Conservation (phyloP, 108 stramenopile genomes). For the Nannochloropsis salina region DNA sequence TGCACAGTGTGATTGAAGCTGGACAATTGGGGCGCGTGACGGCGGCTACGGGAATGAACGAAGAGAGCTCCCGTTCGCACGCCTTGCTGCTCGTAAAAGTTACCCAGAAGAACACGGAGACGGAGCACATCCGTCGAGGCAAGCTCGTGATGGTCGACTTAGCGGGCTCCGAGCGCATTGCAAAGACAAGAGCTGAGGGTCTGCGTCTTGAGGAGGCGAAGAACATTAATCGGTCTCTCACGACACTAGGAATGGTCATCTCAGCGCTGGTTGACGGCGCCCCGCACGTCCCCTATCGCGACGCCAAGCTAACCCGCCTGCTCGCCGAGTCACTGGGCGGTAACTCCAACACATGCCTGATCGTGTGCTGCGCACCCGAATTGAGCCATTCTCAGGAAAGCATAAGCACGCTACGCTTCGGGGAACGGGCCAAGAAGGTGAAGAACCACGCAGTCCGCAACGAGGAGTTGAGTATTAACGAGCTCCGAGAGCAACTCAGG, state of each 20-base stretch:
- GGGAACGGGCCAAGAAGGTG: conserved; percentile 51
- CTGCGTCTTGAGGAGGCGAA: conserved; percentile 50
- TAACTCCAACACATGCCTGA: conserved; percentile 52
- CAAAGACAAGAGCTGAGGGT: conserved; percentile 47
- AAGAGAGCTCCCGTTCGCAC: conserved; percentile 69
- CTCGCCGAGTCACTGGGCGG: conserved; percentile 50
- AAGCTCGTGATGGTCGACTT: conserved; percentile 37
- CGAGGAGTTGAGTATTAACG: conserved; percentile 34
- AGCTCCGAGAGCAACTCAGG: conserved; percentile 22
- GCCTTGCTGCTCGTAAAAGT: conserved; percentile 68
- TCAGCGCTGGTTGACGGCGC: conserved; percentile 42
- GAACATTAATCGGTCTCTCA: conserved; percentile 52
- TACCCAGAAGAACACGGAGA: conserved; percentile 24
- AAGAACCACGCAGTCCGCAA: conserved; percentile 44
- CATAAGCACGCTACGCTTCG: conserved; percentile 54
- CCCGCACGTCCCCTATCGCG: conserved; percentile 53
- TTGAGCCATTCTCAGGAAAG: conserved; percentile 51
- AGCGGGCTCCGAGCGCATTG: conserved; percentile 51
- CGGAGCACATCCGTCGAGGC: conserved; percentile 19
- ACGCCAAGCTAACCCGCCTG: conserved; percentile 50
- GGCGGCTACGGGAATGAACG: conserved; percentile 72
- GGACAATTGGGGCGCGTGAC: too few species aligned
- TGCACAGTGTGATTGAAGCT: too few species aligned
- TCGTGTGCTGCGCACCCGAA: conserved; percentile 52
- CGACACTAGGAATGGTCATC: conserved; percentile 53